A percentile compares a stretch with the other conserved stretches of the same genome.
These are phyloP conservation scores for Solanum chmielewskii DNA, from an alignment of 257 asterid species.

Conservation along the genomic window DNA sequence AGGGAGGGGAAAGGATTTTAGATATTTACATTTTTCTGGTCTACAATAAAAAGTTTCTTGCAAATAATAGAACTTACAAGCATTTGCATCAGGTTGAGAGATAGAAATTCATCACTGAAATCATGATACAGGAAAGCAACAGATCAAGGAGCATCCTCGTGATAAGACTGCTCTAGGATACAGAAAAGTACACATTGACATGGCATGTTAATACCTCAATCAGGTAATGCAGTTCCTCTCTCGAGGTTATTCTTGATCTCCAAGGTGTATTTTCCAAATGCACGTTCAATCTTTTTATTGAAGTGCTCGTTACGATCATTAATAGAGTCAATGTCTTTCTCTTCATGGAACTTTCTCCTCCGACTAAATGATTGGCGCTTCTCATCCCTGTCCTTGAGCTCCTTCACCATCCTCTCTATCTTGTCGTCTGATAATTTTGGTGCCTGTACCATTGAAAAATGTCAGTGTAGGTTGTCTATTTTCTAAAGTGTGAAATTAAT, in stretches of 20 bases:
- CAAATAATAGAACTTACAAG: background rate
- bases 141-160: background rate
- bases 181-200: background rate
- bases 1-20: background rate
- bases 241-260: slow-evolving; percentile 98
- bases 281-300: slow-evolving; percentile 92
- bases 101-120: background rate
- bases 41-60: background rate
- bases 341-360: slow-evolving; percentile 91
- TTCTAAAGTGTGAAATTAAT: background rate
- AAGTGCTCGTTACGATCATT: slow-evolving; percentile 84
- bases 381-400: slow-evolving; percentile 76
- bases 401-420: slow-evolving; percentile 86
- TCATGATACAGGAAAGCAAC: background rate
- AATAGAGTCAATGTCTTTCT: slow-evolving; percentile 93
- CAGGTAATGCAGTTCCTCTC: slow-evolving; percentile 63
- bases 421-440: slow-evolving; percentile 61
- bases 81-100: background rate
- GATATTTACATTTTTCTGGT: background rate
- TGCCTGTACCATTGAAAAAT: slow-evolving; percentile 30
- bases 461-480: background rate
- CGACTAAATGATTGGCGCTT: slow-evolving; percentile 78
- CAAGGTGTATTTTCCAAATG: slow-evolving; percentile 83
- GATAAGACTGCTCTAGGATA: background rate
- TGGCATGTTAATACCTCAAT: slow-evolving; percentile 13